These are phyloP conservation scores for Pseudogymnoascus sp. DNA, from an alignment of 2,329 filamentous ascomycete species.

Conservation along the genomic window DNA sequence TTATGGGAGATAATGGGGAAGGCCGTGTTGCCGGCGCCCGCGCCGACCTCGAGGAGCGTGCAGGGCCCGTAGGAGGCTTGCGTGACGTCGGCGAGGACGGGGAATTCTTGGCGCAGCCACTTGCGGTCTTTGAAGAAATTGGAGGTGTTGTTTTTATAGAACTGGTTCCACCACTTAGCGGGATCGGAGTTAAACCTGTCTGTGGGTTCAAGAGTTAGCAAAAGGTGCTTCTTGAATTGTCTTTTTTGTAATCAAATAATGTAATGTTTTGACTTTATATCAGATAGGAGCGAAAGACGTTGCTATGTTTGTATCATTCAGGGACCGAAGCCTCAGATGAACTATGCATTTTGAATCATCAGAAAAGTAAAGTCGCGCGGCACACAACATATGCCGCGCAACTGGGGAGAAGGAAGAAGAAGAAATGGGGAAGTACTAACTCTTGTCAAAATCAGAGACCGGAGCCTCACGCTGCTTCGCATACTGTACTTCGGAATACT, in stretches of 20 bases:
- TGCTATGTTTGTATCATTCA: conserved; percentile 52
- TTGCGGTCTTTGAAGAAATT: conserved; percentile 99
- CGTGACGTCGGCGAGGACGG: conserved; percentile 71
- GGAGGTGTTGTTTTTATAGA: conserved; percentile 94
- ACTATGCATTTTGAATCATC: conserved; percentile 60
- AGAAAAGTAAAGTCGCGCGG: conserved; percentile 20
- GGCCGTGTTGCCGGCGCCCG: conserved; percentile 91
- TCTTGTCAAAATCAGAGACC: conserved; percentile 88
- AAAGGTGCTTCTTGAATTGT: conserved; percentile 5
- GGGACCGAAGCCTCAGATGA: conserved; percentile 52
- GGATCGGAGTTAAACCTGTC: conserved; percentile 82
- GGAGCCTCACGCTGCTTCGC: conserved; percentile 75
- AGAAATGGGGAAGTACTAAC: conserved; percentile 38
- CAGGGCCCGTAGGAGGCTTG: conserved; percentile 59
- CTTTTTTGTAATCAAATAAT: conserved; percentile 10
- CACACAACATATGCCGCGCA: neutral
- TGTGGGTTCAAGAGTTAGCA: conserved; percentile 38
- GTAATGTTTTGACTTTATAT: conserved; percentile 28
- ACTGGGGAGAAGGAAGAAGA: conserved; percentile 8
- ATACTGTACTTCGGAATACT: conserved; percentile 79
- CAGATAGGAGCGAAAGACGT: conserved; percentile 71
- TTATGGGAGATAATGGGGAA: conserved; percentile 85
- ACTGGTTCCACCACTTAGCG: conserved; percentile 95
- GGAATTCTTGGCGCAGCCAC: conserved; percentile 95
- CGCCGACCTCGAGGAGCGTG: conserved; percentile 80